Conservation (phyloP, 108 stramenopile genomes). For the Stephanodiscus minutulus region DNA sequence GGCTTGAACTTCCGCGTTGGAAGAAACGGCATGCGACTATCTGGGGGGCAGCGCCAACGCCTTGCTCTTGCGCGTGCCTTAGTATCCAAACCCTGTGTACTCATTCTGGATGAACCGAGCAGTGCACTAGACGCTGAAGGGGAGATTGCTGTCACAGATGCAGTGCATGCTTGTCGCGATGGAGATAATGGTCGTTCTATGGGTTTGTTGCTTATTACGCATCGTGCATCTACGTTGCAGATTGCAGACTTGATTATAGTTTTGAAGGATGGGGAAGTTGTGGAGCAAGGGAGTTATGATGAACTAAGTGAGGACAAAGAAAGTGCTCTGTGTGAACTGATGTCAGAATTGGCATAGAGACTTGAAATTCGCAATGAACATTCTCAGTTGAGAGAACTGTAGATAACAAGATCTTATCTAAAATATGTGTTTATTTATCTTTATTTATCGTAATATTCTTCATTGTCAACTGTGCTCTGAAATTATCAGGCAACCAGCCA, state of each 20-base stretch:
- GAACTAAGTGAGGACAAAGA: slow-evolving; percentile 46
- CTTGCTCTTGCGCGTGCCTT: slow-evolving; percentile 95
- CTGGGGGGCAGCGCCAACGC: slow-evolving; percentile 94
- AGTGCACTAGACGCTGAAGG: slow-evolving; percentile 80
- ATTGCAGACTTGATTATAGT: slow-evolving; percentile 71
- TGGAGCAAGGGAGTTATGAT: slow-evolving; percentile 54
- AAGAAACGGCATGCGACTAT: slow-evolving; percentile 81
- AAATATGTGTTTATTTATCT: no score
- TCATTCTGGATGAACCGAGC: slow-evolving; percentile 93
- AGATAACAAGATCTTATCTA: no score
- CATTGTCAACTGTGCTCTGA: no score
- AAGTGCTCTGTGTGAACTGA: slow-evolving; percentile 62
- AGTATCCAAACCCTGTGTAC: slow-evolving; percentile 78
- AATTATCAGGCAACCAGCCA: no score
- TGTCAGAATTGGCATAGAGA: slow-evolving; percentile 58
- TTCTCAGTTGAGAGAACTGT: no score
- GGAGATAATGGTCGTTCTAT: slow-evolving; percentile 28
- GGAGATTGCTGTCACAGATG: slow-evolving; percentile 71
- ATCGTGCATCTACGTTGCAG: slow-evolving; percentile 68
- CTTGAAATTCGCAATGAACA: not conserved
- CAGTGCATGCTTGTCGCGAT: slow-evolving; percentile 64
- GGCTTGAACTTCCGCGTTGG: slow-evolving; percentile 88
- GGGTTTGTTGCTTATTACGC: slow-evolving; percentile 74
- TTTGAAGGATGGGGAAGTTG: slow-evolving; percentile 67
- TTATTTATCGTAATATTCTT: no score